Base-by-base conservation (phyloP, 2,329 filamentous ascomycete genomes). In the Phyllosticta citrichinensis region DNA sequence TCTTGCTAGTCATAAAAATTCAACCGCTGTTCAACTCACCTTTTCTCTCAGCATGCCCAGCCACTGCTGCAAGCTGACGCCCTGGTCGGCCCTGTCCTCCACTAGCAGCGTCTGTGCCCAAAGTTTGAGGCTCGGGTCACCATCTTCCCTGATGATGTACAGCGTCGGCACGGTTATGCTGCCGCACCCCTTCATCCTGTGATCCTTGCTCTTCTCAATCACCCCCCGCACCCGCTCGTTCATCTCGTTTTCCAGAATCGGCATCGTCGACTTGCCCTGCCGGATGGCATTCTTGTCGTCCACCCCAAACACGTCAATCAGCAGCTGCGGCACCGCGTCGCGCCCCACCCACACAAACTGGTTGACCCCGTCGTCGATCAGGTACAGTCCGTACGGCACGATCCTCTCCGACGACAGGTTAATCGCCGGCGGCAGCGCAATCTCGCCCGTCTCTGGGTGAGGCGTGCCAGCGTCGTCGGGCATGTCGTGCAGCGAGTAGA, bases 261-360 rank as follows among this genome's bases (percentile, higher is more conserved):
- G 91, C 65, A 99, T 75, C 4, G 86, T 84, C 24, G 87, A 87
- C 81, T 99, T 99, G 73, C 94, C 94, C 64, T 97, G 90, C 66
- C 91, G 91, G 63, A 99, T 79, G 70, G 91, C 87, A 50, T 85
- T 86, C 70, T 89, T 86, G 75, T 97, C 92, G 54, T 87, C 81
- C 11, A 94, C 81, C 24, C 91, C 93, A 72, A 99, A 99, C 5
- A 97, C 93, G 68, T 99, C 94, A 58, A 82, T 76, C 51, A 97
- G 80, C 33, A 99, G 82, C 70, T 96, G 91, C 1, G 91, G 91
- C 27, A 99, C 91, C 1, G 93, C 88, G 66, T 99, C 93, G 40
- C 92, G 86, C 14, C 94, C 94, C 20, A 97, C 83, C 94, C 94
- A 99, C 55, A 99, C 77, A 81, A 99, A 99, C 73, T 99, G 94